Conservation (phyloP, 2,329 filamentous ascomycete species). For the Fusarium sp. region DNA sequence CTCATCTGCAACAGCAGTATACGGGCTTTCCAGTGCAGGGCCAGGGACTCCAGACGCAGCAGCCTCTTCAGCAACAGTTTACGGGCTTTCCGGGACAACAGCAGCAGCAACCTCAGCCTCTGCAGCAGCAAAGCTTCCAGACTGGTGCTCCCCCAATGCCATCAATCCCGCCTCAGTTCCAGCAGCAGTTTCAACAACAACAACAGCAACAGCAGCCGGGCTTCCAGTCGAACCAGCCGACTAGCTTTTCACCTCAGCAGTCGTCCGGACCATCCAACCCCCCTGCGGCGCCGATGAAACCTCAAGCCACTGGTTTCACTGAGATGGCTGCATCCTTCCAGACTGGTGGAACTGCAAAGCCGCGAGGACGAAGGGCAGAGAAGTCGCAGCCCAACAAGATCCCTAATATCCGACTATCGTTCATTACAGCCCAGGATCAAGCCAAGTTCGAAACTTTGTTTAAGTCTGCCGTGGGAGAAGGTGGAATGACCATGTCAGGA, state of each 20-base stretch:
- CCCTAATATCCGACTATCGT: conserved; percentile 93
- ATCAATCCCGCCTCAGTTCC: conserved; percentile 72
- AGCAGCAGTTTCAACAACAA: conserved; percentile 70
- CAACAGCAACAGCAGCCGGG: conserved; percentile 62
- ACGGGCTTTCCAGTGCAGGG: conserved; percentile 72
- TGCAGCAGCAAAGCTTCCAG: conserved; percentile 72
- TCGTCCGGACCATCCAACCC: conserved; percentile 64
- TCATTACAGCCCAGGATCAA: conserved; percentile 95
- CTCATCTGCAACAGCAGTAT: conserved; percentile 68
- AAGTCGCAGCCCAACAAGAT: conserved; percentile 79
- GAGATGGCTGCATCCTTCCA: conserved; percentile 79
- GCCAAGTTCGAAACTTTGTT: conserved; percentile 98
- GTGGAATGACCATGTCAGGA: conserved; percentile 87
- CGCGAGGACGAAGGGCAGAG: conserved; percentile 62
- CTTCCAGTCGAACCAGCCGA: conserved; percentile 61
- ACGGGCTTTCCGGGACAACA: conserved; percentile 72
- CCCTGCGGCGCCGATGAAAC: conserved; percentile 73
- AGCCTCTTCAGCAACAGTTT: conserved; percentile 76
- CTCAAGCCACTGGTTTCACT: conserved; percentile 76
- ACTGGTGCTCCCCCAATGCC: conserved; percentile 73
- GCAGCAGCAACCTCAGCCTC: conserved; percentile 65
- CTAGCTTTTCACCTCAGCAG: conserved; percentile 67
- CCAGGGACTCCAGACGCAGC: conserved; percentile 69
- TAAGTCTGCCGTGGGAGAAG: conserved; percentile 91
- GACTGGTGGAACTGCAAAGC: conserved; percentile 62